phyloP scores from a whole-genome alignment of 2,329 filamentous ascomycete species.

The Cladobotryum mycophilum region DNA sequence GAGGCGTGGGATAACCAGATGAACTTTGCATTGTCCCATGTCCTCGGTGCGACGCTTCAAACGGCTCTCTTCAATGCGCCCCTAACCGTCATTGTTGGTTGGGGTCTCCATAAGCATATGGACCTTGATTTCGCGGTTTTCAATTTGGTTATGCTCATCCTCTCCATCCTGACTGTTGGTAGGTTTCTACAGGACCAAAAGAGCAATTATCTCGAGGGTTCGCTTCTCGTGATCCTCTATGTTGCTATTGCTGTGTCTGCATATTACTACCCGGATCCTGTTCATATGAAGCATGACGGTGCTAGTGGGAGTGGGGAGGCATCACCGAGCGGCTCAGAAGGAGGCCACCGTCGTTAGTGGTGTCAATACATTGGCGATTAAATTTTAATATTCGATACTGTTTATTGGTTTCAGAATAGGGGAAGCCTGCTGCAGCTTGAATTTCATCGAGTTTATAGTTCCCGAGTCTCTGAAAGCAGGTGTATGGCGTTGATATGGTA shows the following conservation, averaged over 20 bases:
- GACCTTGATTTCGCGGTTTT: slow-evolving; percentile 82
- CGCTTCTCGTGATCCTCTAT: slow-evolving; percentile 66
- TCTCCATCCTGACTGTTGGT: slow-evolving; percentile 80
- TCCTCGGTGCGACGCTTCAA: slow-evolving; percentile 81
- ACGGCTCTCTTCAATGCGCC: slow-evolving; percentile 85
- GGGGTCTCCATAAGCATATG: slow-evolving; percentile 66
- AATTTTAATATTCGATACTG: neutral
- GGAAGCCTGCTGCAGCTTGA: too few relatives aligned
- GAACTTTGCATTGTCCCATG: slow-evolving; percentile 80
- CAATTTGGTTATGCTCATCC: slow-evolving; percentile 72
- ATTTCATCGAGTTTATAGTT: too few relatives aligned
- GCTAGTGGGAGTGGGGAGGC: neutral
- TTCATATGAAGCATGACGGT: neutral
- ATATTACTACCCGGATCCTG: slow-evolving; percentile 48
- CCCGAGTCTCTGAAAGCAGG: neutral
- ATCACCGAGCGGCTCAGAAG: neutral
- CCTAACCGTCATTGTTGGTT: slow-evolving; percentile 75
- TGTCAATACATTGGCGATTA: neutral
- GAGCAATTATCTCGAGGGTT: slow-evolving; percentile 84
- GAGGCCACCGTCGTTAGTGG: neutral
- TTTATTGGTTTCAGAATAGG: too few relatives aligned
- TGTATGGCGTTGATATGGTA: too few relatives aligned
- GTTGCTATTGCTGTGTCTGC: slow-evolving; percentile 54
- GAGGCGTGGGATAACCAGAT: slow-evolving; percentile 80
- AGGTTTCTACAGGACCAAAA: slow-evolving; percentile 84